A percentile compares a stretch with the other conserved stretches of the same genome.
Conservation (phyloP, 345 rosid species). For the Eucalyptus marginata region DNA sequence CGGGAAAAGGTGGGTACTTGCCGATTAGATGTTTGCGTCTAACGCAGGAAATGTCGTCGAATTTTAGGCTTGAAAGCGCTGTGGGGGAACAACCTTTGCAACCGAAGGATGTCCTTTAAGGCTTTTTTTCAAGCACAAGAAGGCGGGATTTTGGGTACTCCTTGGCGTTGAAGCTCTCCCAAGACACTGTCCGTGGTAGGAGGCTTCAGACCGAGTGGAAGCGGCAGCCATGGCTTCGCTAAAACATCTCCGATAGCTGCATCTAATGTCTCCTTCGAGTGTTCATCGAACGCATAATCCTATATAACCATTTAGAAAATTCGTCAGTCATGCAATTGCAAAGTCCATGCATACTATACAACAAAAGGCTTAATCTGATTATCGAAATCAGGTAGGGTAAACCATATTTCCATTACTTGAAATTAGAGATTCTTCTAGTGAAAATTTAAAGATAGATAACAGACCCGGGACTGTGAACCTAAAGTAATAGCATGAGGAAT, state of each 20-base stretch:
- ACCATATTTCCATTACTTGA: neutral
- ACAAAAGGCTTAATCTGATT: neutral
- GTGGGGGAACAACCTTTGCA: neutral
- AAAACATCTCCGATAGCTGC: conserved; percentile 86
- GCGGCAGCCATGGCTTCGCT: conserved; percentile 89
- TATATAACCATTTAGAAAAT: neutral
- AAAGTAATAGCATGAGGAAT: neutral
- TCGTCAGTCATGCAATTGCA: neutral
- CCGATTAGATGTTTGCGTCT: conserved; percentile 6
- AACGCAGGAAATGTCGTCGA: conserved; percentile 22
- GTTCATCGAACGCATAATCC: neutral
- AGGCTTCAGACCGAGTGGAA: conserved; percentile 75
- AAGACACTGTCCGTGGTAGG: conserved; percentile 63
- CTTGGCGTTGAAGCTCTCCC: conserved; percentile 82
- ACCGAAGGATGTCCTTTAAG: neutral
- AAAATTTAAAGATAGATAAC: neutral
- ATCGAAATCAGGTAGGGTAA: neutral
- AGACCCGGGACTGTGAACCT: neutral
- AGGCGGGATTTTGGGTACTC: conserved; percentile 66
- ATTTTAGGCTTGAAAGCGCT: neutral
- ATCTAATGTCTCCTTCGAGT: conserved; percentile 87
- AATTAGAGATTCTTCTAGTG: neutral
- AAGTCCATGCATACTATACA: neutral
- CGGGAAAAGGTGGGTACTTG: neutral
- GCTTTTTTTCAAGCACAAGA: conserved; percentile 10